Base-by-base conservation (phyloP, 2,329 filamentous ascomycete species). In the Cladophialophora bantiana region DNA sequence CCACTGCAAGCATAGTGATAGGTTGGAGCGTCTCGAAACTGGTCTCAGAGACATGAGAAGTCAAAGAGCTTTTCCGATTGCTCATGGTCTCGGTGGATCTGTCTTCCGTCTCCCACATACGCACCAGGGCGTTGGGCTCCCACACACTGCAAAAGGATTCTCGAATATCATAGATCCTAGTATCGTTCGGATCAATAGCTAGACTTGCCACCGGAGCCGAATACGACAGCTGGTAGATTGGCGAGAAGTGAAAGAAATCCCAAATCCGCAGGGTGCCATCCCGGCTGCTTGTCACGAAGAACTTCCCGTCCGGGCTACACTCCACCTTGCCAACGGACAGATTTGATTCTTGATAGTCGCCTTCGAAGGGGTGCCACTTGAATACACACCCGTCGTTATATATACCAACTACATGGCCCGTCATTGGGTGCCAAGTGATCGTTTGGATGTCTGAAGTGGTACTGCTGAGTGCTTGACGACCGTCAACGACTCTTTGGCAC, bases 351-450 rank as follows among this genome's bases (percentile, higher is more conserved):
- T 74, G 68, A 20, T 71, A 58, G 13, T 76, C 70, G 36, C 70
- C 73, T 1, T 75, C 72, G 35, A 76, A 74, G 7, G 75, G 75
- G 58, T 74, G 60, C 77, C 76, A 79, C 65, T 76, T 78, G 67
- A 80, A 79, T 2, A 80, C 53, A 15, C 72, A 42, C 0, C 77
- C 78, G 60, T 75, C 75, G 20, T 73, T 70, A 52, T 75, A 73
- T 4, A 79, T 55, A 1, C 77, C 78, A 4, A 78, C 45, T 1
- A 80, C 34, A 62, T 77, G 71, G 9, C 69, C 69, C 4, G 36
- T 64, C 12, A 72, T 65, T 0, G 76, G 75, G 62, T 75, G 72
- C 75, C 75, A 78, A 45, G 48, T 65, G 20, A 67, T 18, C 9
- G 59, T 59, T 64, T 67, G 64, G 9, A 60, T 38, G 55, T 61